A percentile compares a stretch with the other conserved stretches of the same genome.
phyloP scores from a whole-genome alignment of 1,139 yeast species.

The Diutina neorugosa region DNA sequence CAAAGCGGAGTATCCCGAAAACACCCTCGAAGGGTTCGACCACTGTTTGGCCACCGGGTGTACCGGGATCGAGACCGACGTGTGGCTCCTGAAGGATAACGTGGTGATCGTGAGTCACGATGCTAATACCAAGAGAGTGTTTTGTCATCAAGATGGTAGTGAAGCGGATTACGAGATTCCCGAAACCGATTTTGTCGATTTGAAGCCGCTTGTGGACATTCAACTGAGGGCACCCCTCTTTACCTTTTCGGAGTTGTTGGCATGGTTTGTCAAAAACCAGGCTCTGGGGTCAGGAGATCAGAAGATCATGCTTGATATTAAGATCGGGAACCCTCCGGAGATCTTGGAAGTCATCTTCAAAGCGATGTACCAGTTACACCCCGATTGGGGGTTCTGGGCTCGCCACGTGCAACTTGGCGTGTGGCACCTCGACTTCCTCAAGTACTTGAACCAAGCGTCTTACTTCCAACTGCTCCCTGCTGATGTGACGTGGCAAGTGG shows the following conservation, averaged over 20 bases:
- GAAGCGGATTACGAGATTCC: slow-evolving; percentile 29
- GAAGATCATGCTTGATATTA: slow-evolving; percentile 5
- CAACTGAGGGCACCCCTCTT: slow-evolving; percentile 49
- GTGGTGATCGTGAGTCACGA: slow-evolving; percentile 72
- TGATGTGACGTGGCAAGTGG: slow-evolving; percentile 18
- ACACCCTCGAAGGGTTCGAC: slow-evolving; percentile 61
- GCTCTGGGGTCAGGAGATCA: slow-evolving; percentile 16
- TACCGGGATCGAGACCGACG: slow-evolving; percentile 68
- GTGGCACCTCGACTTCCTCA: slow-evolving; percentile 40
- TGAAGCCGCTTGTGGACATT: slow-evolving; percentile 43
- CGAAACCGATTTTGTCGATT: slow-evolving; percentile 23
- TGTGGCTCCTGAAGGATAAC: slow-evolving; percentile 68
- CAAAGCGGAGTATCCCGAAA: slow-evolving; percentile 62
- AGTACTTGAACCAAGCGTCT: slow-evolving; percentile 32
- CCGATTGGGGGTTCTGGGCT: slow-evolving; percentile 1
- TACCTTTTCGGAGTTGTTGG: slow-evolving; percentile 45
- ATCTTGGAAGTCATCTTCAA: background rate
- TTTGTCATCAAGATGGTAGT: slow-evolving; percentile 33
- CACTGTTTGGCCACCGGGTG: slow-evolving; percentile 65
- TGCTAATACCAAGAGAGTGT: slow-evolving; percentile 45
- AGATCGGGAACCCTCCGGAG: background rate
- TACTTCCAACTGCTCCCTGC: slow-evolving; percentile 19
- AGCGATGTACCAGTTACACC: background rate
- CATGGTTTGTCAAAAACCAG: slow-evolving; percentile 34
- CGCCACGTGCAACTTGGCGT: background rate